Conservation (phyloP, 495 filamentous ascomycete genomes). For the Lophiostoma macrostomum region DNA sequence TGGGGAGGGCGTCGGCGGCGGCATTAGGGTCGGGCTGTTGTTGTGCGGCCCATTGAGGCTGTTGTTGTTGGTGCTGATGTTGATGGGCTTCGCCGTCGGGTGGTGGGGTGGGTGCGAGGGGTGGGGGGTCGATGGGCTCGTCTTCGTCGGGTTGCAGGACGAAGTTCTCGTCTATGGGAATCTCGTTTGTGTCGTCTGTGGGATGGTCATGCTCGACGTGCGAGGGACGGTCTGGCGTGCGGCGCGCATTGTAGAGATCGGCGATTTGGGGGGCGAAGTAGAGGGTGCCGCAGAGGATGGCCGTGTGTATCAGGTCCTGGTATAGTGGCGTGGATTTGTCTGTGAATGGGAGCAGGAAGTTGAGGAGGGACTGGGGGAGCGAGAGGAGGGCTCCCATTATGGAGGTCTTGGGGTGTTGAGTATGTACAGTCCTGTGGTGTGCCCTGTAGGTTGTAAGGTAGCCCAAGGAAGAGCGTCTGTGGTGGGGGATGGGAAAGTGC, state of each 20-base stretch:
- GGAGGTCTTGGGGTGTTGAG: background rate
- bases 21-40: background rate
- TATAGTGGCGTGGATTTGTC: constrained; percentile 37
- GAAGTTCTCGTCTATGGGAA: constrained; percentile 15
- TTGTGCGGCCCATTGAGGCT: no score
- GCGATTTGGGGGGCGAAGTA: constrained; percentile 39
- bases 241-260: constrained; percentile 17
- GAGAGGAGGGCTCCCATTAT: constrained; percentile 18
- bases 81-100: background rate
- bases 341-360: constrained; percentile 42
- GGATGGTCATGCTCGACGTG: background rate
- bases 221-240: background rate
- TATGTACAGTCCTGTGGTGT: no score
- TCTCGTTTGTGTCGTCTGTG: constrained; percentile 1
- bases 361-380: constrained; percentile 20
- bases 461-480: no score
- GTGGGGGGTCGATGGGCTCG: constrained; percentile 7
- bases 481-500: no score
- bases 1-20: constrained; percentile 1
- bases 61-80: no score
- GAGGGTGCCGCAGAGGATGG: constrained; percentile 36
- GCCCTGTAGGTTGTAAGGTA: no score
- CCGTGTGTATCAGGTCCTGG: constrained; percentile 42
- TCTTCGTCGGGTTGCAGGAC: constrained; percentile 10
- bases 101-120: constrained; percentile 28